Base-by-base conservation (phyloP, 371 early-diverging fungal genomes). In the Rhizomucor pusillus region DNA sequence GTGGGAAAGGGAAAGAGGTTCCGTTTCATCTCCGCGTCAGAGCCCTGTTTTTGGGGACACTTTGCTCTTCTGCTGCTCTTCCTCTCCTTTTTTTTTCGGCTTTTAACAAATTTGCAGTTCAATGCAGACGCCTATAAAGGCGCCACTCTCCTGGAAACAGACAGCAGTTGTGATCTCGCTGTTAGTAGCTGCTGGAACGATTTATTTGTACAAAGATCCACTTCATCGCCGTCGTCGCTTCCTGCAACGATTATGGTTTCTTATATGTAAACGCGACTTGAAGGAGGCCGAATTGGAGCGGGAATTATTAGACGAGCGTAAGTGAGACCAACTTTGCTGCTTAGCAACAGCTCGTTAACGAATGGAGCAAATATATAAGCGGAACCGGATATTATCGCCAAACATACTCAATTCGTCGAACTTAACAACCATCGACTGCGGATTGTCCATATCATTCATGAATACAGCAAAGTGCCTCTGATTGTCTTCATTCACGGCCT, bases 401-500 rank as follows among this genome's bases (percentile, higher is more conserved):
- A 77, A 2, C 59, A 83, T 52, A 79, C 75, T 9, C 82, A 77
- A 62, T 81, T 63, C 52, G 80, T 85, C 23, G 65, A 72, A 44
- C 72, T 82, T 22, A 77, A 80, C 56, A 75, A 73, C 12, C 85
- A 84, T 57, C 62, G 57, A 39, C 69, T 86, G 40, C 79, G 88
- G 5, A 80, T 85, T 49, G 82, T 85, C 11, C 87, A 85, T 62
- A 80, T 84, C 39, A 81, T 83, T 51, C 87, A 88, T 63, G 82
- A 76, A 47, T 65, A 87, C 10, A 80, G 79, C 35, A 77, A 76
- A 62, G 82, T 86, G 18, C 89, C 89, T 11, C 54, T 85, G 12
- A 57, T 88, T 24, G 80, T 87, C 6, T 86, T 88, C 63, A 82
- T 88, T 43, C 89, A 88, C 57, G 89, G 89, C 11, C 60, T 88